These are phyloP conservation scores for Arthrobotrys musiformis DNA, from an alignment of 2,329 filamentous ascomycete genomes.

Conservation along the genomic window DNA sequence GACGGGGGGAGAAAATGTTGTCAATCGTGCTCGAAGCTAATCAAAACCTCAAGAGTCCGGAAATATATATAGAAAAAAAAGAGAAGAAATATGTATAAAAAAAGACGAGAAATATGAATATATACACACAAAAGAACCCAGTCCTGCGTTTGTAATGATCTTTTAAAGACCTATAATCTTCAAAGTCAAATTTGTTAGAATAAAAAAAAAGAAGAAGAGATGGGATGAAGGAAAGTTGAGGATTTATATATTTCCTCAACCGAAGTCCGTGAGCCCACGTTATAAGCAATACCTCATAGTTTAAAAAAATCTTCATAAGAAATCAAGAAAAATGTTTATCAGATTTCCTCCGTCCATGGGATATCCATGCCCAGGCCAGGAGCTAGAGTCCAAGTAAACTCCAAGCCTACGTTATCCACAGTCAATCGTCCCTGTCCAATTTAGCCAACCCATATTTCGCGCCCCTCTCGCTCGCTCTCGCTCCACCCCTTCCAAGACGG, in stretches of 20 bases:
- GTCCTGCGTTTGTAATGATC: conserved; percentile 10
- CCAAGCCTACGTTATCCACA: conserved; percentile 10
- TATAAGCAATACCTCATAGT: background rate
- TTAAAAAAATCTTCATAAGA: no score
- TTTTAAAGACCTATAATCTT: conserved; percentile 2
- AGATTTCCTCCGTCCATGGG: background rate
- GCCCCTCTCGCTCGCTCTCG: conserved; percentile 16
- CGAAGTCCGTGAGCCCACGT: background rate
- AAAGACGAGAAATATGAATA: conserved; percentile 17
- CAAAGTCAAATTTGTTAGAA: background rate
- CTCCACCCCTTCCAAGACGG: conserved; percentile 25
- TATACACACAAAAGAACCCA: conserved; percentile 28
- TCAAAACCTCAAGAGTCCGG: conserved; percentile 31
- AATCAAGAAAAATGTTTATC: background rate
- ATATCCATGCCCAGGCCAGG: background rate
- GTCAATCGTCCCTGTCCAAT: conserved; percentile 7
- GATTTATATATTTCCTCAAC: conserved; percentile 44
- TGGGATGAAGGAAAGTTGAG: conserved; percentile 20
- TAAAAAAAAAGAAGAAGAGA: background rate
- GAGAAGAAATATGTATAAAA: background rate
- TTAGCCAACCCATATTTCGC: conserved; percentile 13
- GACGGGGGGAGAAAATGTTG: background rate
- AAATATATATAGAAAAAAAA: background rate
- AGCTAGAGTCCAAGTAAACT: no score
- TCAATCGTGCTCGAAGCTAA: conserved; percentile 5